Conservation (phyloP, 306 rosid species). For the Castanea mollissima region DNA sequence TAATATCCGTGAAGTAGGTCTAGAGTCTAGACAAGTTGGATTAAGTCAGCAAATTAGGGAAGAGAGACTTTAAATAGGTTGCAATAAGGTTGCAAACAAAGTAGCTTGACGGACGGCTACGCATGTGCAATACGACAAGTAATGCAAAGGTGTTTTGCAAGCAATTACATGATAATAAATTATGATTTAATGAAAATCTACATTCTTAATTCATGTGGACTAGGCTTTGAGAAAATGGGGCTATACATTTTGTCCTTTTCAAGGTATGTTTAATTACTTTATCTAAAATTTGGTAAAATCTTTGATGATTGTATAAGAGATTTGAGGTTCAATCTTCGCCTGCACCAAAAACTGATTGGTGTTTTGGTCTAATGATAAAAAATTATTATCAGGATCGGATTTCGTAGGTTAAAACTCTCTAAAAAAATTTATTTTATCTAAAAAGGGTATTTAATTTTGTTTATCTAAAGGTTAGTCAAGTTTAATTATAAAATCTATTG, state of each 20-base stretch:
- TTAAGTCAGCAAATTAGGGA: background rate
- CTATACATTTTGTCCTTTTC: background rate
- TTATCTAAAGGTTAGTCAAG: background rate
- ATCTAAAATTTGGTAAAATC: background rate
- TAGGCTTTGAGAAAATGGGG: background rate
- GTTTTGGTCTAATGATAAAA: fast-evolving
- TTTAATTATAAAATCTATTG: too few relatives aligned
- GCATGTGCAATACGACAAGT: background rate
- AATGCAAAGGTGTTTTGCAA: background rate
- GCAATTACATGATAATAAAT: background rate
- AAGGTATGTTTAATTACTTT: background rate
- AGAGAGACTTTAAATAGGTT: background rate
- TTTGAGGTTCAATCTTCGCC: fast-evolving
- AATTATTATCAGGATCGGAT: fast-evolving
- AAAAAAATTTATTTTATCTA: background rate
- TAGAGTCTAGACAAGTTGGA: background rate
- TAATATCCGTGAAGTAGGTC: background rate
- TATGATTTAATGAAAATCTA: background rate
- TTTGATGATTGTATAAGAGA: too few relatives aligned
- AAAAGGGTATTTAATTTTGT: background rate
- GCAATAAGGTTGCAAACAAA: background rate
- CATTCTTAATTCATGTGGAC: background rate
- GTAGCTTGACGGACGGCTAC: background rate
- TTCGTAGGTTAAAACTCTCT: too few relatives aligned
- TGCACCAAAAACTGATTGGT: too few relatives aligned